Percentiles rank a stretch among this genome's conserved stretches.
These are phyloP conservation scores for Xerocomus minutiporus DNA, from an alignment of 1,284 basidiomycete species.

Conservation along the genomic window DNA sequence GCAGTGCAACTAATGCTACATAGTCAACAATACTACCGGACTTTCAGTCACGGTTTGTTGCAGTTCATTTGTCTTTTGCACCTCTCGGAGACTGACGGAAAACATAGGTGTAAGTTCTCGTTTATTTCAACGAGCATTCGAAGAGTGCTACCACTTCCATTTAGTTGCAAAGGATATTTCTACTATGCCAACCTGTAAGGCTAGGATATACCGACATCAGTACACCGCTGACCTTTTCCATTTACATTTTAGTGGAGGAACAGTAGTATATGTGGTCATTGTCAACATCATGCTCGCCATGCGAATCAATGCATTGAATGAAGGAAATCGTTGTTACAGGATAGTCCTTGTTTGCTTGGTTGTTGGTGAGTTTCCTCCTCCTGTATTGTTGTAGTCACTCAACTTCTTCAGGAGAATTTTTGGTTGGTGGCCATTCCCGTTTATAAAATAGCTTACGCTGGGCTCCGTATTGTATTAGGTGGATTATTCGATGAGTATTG, in stretches of 20 bases:
- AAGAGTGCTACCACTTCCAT: background rate
- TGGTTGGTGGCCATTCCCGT: conserved; percentile 5
- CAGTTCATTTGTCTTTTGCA: background rate
- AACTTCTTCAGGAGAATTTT: conserved; percentile 12
- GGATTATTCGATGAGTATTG: conserved; percentile 13
- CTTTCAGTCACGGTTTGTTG: conserved; percentile 14
- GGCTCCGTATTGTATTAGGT: conserved; percentile 8
- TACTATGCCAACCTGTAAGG: conserved; percentile 21
- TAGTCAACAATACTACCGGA: conserved; percentile 20
- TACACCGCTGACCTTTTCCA: background rate
- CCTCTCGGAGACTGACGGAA: background rate
- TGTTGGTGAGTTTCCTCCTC: conserved; percentile 8
- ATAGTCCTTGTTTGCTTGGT: conserved; percentile 16
- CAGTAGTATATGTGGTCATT: conserved; percentile 15
- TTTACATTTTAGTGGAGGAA: conserved; percentile 13
- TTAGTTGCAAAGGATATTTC: conserved; percentile 22
- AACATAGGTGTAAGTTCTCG: conserved; percentile 17
- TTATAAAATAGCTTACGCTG: background rate
- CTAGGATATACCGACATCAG: too few species aligned
- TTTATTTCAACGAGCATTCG: background rate
- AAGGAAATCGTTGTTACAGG: background rate
- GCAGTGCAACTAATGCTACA: background rate
- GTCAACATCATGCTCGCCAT: conserved; percentile 23
- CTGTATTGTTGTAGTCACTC: background rate
- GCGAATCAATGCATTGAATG: conserved; percentile 16